Evolutionary conservation across 2,329 filamentous ascomycete genomes (phyloP).

Genomic region (Akanthomyces muscarius): DNA sequence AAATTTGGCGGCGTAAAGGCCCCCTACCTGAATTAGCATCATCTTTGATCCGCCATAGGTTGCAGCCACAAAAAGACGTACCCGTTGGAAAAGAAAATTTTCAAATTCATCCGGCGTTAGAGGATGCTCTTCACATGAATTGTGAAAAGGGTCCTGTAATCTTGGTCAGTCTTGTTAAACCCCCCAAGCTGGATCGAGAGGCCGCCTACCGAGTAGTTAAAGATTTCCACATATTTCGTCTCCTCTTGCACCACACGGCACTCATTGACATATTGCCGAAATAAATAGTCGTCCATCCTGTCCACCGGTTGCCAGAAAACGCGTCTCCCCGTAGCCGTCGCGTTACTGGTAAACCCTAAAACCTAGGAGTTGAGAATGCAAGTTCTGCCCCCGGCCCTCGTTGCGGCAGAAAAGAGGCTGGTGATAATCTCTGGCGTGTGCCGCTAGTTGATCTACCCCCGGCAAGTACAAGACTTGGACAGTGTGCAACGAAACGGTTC

Average conservation of each 20-base stretch:
- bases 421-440: neutral
- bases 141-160: slow-evolving; percentile 42
- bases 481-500: neutral
- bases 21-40: slow-evolving; percentile 36
- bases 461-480: neutral
- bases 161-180: neutral
- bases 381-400: neutral
- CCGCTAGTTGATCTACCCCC: neutral
- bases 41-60: neutral
- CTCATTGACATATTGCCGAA: slow-evolving; percentile 43
- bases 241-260: slow-evolving; percentile 48
- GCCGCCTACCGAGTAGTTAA: slow-evolving; percentile 53
- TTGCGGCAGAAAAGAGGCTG: neutral
- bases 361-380: neutral
- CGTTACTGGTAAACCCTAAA: neutral
- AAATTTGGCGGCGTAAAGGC: slow-evolving; percentile 46
- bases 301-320: no score
- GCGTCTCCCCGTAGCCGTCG: neutral
- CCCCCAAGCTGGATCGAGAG: neutral
- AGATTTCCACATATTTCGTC: slow-evolving; percentile 54
- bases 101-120: slow-evolving; percentile 53
- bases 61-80: slow-evolving; percentile 30
- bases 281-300: slow-evolving; percentile 56
- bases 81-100: slow-evolving; percentile 50
- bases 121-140: slow-evolving; percentile 48